A percentile compares a stretch with the other conserved stretches of the same genome.
These are phyloP conservation scores for Talaromyces stipitatus DNA, from an alignment of 495 filamentous ascomycete species.

Conservation along the genomic window DNA sequence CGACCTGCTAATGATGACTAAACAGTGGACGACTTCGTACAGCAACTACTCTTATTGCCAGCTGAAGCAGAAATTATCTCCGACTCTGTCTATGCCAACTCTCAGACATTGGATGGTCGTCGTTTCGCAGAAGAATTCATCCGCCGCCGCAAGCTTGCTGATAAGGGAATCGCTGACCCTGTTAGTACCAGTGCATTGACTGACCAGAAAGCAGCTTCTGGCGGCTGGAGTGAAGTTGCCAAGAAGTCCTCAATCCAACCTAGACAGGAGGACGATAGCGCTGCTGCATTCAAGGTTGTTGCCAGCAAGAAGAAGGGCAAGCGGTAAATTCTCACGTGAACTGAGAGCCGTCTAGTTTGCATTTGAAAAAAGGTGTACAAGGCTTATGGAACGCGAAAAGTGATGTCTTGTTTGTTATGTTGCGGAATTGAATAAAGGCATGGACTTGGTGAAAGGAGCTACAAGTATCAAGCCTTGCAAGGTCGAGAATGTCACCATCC, in stretches of 20 bases:
- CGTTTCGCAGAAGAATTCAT: constrained; percentile 95
- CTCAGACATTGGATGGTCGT: constrained; percentile 78
- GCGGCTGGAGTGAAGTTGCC: constrained; percentile 95
- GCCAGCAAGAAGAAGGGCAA: constrained; percentile 90
- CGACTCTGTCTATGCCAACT: constrained; percentile 79
- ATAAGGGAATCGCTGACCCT: constrained; percentile 70
- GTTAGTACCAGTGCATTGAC: constrained; percentile 35
- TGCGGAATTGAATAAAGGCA: not conserved
- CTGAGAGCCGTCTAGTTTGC: not conserved
- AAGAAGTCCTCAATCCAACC: constrained; percentile 63
- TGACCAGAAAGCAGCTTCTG: constrained; percentile 36
- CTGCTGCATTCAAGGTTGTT: constrained; percentile 78
- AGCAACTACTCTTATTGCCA: constrained; percentile 65
- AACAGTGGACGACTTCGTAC: constrained; percentile 74
- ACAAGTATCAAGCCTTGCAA: no score
- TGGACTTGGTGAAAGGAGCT: not conserved
- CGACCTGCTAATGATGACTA: constrained; percentile 22
- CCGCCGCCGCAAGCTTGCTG: constrained; percentile 82
- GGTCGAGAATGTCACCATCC: not conserved
- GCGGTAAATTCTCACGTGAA: constrained; percentile 35
- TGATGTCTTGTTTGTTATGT: not conserved
- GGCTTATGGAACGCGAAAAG: no score
- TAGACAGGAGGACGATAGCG: constrained; percentile 44
- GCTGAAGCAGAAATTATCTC: constrained; percentile 72
- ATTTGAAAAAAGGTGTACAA: not conserved